Conservation (phyloP, 495 filamentous ascomycete genomes). For the Penicillium dipodomyicola region DNA sequence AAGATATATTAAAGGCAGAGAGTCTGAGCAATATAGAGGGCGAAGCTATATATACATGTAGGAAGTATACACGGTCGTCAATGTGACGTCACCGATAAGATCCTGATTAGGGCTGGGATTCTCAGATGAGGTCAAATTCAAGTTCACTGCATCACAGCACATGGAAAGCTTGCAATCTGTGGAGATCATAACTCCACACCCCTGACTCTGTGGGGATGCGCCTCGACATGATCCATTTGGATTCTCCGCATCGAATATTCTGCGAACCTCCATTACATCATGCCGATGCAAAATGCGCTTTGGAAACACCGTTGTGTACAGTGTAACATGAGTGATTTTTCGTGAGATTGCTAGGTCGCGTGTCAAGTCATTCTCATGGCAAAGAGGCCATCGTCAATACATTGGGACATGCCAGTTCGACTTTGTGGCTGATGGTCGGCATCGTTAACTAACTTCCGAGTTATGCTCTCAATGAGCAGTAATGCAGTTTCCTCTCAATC, state of each 20-base stretch:
- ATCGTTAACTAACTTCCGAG: neutral
- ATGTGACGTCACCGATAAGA: slow-evolving; percentile 33
- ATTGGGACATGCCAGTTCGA: neutral
- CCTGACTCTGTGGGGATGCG: neutral
- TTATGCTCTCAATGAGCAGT: neutral
- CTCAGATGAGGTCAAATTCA: neutral
- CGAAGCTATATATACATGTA: slow-evolving; percentile 11
- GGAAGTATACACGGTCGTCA: slow-evolving; percentile 22
- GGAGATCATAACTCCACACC: neutral
- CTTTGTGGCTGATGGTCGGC: neutral
- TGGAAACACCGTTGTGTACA: neutral
- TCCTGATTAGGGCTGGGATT: neutral
- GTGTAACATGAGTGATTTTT: neutral
- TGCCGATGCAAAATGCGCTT: neutral
- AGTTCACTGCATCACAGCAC: neutral
- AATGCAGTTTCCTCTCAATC: neutral
- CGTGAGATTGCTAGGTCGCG: neutral
- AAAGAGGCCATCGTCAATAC: neutral
- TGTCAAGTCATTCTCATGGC: neutral
- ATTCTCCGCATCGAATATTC: neutral
- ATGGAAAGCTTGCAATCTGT: no score
- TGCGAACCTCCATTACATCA: neutral
- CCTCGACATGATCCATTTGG: neutral
- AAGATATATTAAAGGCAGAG: neutral
- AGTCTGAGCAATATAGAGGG: neutral